A percentile compares a stretch with the other conserved stretches of the same genome.
Evolutionary conservation across 192 early-diverging fungal genomes (phyloP).

Genomic region (Entomortierella beljakovae): DNA sequence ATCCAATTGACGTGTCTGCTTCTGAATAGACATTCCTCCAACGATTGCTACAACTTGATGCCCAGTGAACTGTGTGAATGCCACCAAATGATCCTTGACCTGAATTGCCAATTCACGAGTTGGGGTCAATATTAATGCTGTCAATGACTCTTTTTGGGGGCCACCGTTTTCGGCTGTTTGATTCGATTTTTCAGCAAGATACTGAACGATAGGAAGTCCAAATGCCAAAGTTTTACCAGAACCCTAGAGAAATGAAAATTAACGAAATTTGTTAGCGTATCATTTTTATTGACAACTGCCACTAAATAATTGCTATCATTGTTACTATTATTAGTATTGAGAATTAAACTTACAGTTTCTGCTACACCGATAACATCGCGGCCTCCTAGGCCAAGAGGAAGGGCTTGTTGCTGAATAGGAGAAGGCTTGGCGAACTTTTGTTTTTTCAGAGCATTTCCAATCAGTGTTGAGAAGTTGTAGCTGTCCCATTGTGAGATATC

Average conservation of each 20-base stretch:
- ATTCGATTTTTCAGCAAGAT: slow-evolving; percentile 59
- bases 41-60: slow-evolving; percentile 83
- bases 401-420: slow-evolving; percentile 85
- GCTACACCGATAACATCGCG: slow-evolving; percentile 94
- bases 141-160: slow-evolving; percentile 45
- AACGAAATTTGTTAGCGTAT: not conserved
- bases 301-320: too few species aligned
- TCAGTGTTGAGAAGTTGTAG: slow-evolving; percentile 64
- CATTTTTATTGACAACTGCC: too few species aligned
- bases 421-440: slow-evolving; percentile 84
- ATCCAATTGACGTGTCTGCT: slow-evolving; percentile 84
- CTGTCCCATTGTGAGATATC: slow-evolving; percentile 80
- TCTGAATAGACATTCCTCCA: slow-evolving; percentile 94
- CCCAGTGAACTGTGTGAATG: slow-evolving; percentile 51
- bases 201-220: slow-evolving; percentile 92
- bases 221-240: slow-evolving; percentile 97
- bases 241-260: slow-evolving; percentile 61
- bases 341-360: slow-evolving; percentile 72
- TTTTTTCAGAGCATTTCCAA: slow-evolving; percentile 77
- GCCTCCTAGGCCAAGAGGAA: slow-evolving; percentile 76
- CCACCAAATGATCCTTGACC: slow-evolving; percentile 85
- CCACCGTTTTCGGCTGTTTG: slow-evolving; percentile 18
- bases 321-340: not conserved
- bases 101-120: slow-evolving; percentile 97
- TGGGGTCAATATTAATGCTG: slow-evolving; percentile 87